These are phyloP conservation scores for Gryganskiella cystojenkinii DNA, from an alignment of 192 early-diverging fungal genomes.

Conservation along the genomic window DNA sequence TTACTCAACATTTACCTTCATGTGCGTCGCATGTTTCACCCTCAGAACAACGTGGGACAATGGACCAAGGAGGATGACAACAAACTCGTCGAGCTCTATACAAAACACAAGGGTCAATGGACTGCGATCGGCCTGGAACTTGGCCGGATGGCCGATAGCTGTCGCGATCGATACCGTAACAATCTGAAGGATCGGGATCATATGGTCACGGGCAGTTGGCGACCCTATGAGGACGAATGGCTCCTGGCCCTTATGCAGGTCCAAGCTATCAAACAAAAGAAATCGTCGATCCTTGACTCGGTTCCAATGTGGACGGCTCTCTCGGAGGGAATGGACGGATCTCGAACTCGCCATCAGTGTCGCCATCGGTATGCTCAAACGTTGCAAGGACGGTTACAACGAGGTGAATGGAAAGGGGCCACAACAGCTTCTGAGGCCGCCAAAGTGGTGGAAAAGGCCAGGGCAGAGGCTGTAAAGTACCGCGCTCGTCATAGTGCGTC, in stretches of 20 bases:
- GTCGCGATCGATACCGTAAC: slow-evolving; percentile 44
- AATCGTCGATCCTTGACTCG: slow-evolving; percentile 17
- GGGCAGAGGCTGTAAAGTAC: background rate
- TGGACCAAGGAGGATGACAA: slow-evolving; percentile 47
- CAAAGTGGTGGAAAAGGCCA: background rate
- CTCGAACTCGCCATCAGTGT: slow-evolving; percentile 22
- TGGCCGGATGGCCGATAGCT: slow-evolving; percentile 39
- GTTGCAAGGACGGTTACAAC: slow-evolving; percentile 11
- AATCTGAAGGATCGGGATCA: slow-evolving; percentile 24
- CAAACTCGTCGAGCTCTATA: slow-evolving; percentile 22
- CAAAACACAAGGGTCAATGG: slow-evolving; percentile 44
- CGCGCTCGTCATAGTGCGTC: too few species aligned
- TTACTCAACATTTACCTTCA: slow-evolving; percentile 36
- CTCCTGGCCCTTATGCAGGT: slow-evolving; percentile 40
- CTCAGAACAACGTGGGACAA: slow-evolving; percentile 37
- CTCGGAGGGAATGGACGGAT: slow-evolving; percentile 31
- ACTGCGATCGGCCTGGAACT: slow-evolving; percentile 34
- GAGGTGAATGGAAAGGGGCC: background rate
- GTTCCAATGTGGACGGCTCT: slow-evolving; percentile 21
- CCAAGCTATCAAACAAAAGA: slow-evolving; percentile 10
- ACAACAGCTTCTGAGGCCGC: slow-evolving; percentile 18
- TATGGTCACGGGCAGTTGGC: slow-evolving; percentile 26
- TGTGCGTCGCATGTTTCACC: slow-evolving; percentile 35
- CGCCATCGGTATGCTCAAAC: slow-evolving; percentile 25
- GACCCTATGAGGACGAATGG: slow-evolving; percentile 25